phyloP scores from a whole-genome alignment of 2,329 filamentous ascomycete species.

The Zymoseptoria crescenta region DNA sequence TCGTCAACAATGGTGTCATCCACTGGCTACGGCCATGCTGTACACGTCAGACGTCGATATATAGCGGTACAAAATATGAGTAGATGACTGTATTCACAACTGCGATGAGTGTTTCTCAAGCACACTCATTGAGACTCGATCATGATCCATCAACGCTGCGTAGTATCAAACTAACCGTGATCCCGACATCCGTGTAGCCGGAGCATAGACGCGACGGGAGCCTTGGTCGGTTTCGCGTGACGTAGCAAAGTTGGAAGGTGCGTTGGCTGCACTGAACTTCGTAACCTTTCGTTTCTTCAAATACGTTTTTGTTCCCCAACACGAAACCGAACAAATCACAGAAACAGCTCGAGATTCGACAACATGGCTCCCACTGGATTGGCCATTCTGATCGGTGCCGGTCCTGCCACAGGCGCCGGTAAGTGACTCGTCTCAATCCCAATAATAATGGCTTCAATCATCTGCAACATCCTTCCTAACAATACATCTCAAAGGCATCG shows the following conservation, averaged over 20 bases:
- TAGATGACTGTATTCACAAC: not conserved
- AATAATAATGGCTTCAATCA: not conserved
- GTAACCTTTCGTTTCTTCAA: not conserved
- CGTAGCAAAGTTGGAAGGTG: not conserved
- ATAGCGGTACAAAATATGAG: not conserved
- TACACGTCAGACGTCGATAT: not conserved
- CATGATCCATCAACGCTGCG: no score
- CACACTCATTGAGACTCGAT: no score
- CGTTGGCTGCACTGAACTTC: not conserved
- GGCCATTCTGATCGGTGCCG: conserved; percentile 46
- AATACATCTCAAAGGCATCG: conserved; percentile 37
- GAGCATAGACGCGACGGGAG: not conserved
- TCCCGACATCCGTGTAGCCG: not conserved
- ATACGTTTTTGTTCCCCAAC: not conserved
- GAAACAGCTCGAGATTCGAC: not conserved
- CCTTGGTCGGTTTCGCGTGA: not conserved
- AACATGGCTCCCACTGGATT: conserved; percentile 43
- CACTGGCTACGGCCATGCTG: not conserved
- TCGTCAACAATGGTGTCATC: not conserved
- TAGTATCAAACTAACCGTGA: not conserved
- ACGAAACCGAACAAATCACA: not conserved
- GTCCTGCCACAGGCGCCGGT: conserved; percentile 34
- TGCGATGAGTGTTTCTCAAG: not conserved
- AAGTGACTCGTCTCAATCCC: conserved; percentile 6
- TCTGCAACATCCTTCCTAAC: not conserved